Base-by-base conservation (phyloP, 805 yeast species). In the Kodamaea jinghongensis region DNA sequence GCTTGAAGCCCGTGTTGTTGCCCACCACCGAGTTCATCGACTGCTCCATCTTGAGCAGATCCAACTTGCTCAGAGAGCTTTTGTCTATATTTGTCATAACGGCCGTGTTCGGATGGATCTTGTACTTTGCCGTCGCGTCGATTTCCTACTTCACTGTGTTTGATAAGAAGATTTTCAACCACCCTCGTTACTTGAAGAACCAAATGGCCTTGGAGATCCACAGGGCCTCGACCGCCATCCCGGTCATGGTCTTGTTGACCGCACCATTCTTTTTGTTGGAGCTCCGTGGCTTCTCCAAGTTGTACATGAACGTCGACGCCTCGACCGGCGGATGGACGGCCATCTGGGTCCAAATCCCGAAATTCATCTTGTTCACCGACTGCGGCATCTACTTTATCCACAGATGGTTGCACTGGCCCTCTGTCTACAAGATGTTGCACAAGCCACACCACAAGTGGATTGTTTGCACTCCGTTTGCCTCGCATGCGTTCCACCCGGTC, bases 381-480 rank as follows among this genome's bases (percentile, higher is more conserved):
- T 83, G 88, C 61, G 85, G 91, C 41, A 89, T 93, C 55, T 93
- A 93, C 62, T 73, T 85, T 56, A 83, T 89, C 52, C 99, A 93
- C 69, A 81, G 98, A 60, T 78, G 86, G 77, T 75, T 93, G 56
- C 99, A 93, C 63, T 88, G 93, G 87, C 97, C 96, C 15, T 51
- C 73, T 12, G 83, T 93, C 29, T 93, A 93, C 78, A 90, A 84
- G 70, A 62, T 55, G 17, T 70, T 93, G 46, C 99, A 93, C 71
- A 93, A 93, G 70, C 97, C 97, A 9, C 99, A 93, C 65, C 99
- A 93, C 76, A 93, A 93, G 69, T 93, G 99, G 99, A 80, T 93
- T 51, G 96, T 93, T 29, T 91, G 98, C 46, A 91, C 99, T 7
- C 99, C 99, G 31, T 93, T 84, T 67, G 99, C 99, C 0, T 87